Conservation (phyloP, 1,139 yeast species). For the Candida anutae region DNA sequence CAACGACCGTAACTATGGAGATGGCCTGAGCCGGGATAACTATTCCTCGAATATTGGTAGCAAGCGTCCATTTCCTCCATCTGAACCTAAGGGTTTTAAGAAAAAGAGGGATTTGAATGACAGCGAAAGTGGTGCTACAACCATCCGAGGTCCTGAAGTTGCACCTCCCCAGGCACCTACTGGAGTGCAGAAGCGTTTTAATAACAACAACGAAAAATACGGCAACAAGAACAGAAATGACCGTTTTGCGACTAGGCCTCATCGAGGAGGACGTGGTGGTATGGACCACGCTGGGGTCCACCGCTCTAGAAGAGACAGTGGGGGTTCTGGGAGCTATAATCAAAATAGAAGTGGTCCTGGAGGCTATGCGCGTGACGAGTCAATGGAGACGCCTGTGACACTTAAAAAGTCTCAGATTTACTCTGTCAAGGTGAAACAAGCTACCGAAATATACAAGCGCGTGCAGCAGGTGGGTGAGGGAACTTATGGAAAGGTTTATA, state of each 20-base stretch:
- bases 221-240: too few species aligned
- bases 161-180: not conserved
- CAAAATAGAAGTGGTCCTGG: not conserved
- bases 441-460: slow-evolving; percentile 26
- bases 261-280: too few species aligned
- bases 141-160: not conserved
- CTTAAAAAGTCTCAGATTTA: slow-evolving; percentile 22
- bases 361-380: slow-evolving; percentile 1
- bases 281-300: not conserved
- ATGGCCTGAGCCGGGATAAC: slow-evolving; percentile 1
- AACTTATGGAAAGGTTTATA: slow-evolving; percentile 43
- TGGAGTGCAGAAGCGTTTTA: not conserved
- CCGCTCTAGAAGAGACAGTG: slow-evolving; percentile 1
- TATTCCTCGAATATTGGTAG: slow-evolving; percentile 4
- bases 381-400: slow-evolving; percentile 2
- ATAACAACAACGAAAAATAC: not conserved
- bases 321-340: slow-evolving; percentile 1
- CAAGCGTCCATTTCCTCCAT: slow-evolving; percentile 14
- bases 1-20: not conserved
- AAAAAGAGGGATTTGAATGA: slow-evolving; percentile 10
- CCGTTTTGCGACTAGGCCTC: too few species aligned
- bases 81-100: slow-evolving; percentile 14
- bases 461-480: slow-evolving; percentile 45
- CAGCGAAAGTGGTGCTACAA: slow-evolving; percentile 4
- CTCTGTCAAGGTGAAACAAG: slow-evolving; percentile 19